Evolutionary conservation across 106 monocot species (phyloP), one percentile per base, ranked within the genome.

Genomic region (Phalaenopsis aphrodite): DNA sequence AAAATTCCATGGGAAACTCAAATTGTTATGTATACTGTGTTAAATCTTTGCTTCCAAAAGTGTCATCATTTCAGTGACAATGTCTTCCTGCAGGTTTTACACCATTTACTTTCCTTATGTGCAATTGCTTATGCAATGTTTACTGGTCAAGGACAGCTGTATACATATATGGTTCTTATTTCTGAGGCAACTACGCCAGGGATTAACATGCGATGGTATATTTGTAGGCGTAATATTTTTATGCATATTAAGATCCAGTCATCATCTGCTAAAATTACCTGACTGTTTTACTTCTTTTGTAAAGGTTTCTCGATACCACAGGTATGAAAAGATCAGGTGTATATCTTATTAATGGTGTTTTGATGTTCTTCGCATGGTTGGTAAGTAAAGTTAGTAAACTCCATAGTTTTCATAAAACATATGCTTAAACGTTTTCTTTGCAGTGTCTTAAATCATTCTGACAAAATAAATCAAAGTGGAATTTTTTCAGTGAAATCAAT

Each of bases 151-250:
- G 98, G 93, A 21, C 98, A 95, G 78, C 77, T 99, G 52, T 99
- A 94, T 68, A 91, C 92, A 75, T 95, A 84, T 84, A 88, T 93
- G 92, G 82, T 90, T 65, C 85, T 99, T 17, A 95, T 99, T 37
- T 99, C 98, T 94, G 98, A 99, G 87, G 81, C 86, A 55, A 99
- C 94, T 15, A 93, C 98, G 4, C 94, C 94, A 1, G 89, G 84
- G 75, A 86, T 99, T 78, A 93, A 99, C 82, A 75, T 99, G 71
- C 83, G 98, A 99, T 99, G 98, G 98, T 95, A n/a, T 37, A 8
- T 8, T 68, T 68, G 68, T 19, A 37, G 24, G 37, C 36, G 43
- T 94, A 98, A 36, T 37, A 68, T 68, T 68, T 36, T 83, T 82
- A 1, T 37, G 18, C 18, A 61, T 68, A 19, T 37, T 68, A 7